Conservation (phyloP, 495 filamentous ascomycete genomes). For the Parachaetomium inaequale region DNA sequence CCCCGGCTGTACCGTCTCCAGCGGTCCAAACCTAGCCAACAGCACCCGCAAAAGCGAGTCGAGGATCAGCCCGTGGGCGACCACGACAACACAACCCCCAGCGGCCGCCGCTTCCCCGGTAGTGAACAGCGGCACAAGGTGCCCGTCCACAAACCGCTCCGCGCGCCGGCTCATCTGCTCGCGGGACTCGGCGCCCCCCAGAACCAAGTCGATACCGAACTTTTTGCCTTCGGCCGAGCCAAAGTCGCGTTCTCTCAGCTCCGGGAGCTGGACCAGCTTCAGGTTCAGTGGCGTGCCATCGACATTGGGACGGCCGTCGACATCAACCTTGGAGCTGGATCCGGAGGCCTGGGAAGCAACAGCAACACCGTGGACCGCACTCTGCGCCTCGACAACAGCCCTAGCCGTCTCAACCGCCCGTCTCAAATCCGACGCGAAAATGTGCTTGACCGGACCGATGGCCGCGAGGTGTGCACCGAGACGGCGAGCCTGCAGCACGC, state of each 20-base stretch:
- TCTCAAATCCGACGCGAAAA: slow-evolving; percentile 78
- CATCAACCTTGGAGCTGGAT: too few species aligned
- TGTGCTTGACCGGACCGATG: slow-evolving; percentile 48
- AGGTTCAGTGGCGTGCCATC: slow-evolving; percentile 9
- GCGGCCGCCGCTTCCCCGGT: slow-evolving; percentile 26
- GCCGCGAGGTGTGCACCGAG: slow-evolving; percentile 58
- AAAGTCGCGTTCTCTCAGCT: slow-evolving; percentile 71
- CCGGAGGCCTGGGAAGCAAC: not conserved
- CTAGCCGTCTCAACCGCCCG: slow-evolving; percentile 69
- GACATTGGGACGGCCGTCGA: not conserved
- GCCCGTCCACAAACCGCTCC: slow-evolving; percentile 57
- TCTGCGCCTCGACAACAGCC: slow-evolving; percentile 55
- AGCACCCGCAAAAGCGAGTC: slow-evolving; percentile 62
- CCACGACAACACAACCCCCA: slow-evolving; percentile 54
- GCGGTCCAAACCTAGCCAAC: slow-evolving; percentile 35
- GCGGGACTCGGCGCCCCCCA: slow-evolving; percentile 50
- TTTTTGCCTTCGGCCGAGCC: slow-evolving; percentile 63
- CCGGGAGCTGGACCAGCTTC: slow-evolving; percentile 45
- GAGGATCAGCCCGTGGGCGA: slow-evolving; percentile 79
- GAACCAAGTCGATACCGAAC: slow-evolving; percentile 30
- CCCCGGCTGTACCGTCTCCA: slow-evolving; percentile 19
- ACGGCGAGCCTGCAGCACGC: slow-evolving; percentile 66
- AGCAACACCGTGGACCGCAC: not conserved
- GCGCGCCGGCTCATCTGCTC: slow-evolving; percentile 62
- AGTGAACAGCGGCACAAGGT: slow-evolving; percentile 55